Conservation (phyloP, 2,329 filamentous ascomycete species). For the Bipolaris victoriae region DNA sequence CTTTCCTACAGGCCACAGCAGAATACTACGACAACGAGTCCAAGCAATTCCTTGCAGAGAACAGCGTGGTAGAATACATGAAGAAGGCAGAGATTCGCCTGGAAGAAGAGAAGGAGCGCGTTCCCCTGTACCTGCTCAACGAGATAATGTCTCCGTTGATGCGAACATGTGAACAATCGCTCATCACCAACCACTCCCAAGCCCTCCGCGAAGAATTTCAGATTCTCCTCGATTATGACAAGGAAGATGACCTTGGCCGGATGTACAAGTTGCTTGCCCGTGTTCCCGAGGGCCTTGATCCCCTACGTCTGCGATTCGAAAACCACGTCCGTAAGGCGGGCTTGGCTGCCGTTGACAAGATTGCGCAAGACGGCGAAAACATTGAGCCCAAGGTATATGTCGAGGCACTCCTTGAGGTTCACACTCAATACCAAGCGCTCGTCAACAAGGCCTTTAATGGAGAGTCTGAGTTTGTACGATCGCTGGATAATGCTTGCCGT, state of each 20-base stretch:
- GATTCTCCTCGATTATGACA: slow-evolving; percentile 87
- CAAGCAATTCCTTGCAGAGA: slow-evolving; percentile 91
- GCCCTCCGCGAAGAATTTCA: slow-evolving; percentile 97
- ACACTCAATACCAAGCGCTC: slow-evolving; percentile 88
- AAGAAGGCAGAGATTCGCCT: slow-evolving; percentile 94
- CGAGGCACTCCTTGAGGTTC: slow-evolving; percentile 90
- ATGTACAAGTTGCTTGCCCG: slow-evolving; percentile 93
- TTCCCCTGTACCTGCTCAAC: slow-evolving; percentile 86
- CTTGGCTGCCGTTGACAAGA: slow-evolving; percentile 85
- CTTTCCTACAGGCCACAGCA: slow-evolving; percentile 84
- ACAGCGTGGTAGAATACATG: slow-evolving; percentile 99
- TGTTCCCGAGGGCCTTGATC: slow-evolving; percentile 90
- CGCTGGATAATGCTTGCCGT: slow-evolving; percentile 93
- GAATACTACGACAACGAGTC: slow-evolving; percentile 91
- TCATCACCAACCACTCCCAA: slow-evolving; percentile 85
- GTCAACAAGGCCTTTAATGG: slow-evolving; percentile 93
- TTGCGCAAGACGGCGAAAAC: slow-evolving; percentile 84
- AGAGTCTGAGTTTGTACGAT: slow-evolving; percentile 95
- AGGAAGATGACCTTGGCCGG: slow-evolving; percentile 90
- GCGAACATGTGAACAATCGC: slow-evolving; percentile 83
- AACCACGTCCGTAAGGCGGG: slow-evolving; percentile 91
- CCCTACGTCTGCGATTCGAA: slow-evolving; percentile 85
- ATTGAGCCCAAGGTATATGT: slow-evolving; percentile 97
- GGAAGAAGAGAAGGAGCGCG: slow-evolving; percentile 91
- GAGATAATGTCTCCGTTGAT: slow-evolving; percentile 87